Percentiles rank a stretch among this genome's conserved stretches.
Evolutionary conservation across 2,329 filamentous ascomycete species (phyloP).

Genomic region (Davidsoniella neocaledoniae): DNA sequence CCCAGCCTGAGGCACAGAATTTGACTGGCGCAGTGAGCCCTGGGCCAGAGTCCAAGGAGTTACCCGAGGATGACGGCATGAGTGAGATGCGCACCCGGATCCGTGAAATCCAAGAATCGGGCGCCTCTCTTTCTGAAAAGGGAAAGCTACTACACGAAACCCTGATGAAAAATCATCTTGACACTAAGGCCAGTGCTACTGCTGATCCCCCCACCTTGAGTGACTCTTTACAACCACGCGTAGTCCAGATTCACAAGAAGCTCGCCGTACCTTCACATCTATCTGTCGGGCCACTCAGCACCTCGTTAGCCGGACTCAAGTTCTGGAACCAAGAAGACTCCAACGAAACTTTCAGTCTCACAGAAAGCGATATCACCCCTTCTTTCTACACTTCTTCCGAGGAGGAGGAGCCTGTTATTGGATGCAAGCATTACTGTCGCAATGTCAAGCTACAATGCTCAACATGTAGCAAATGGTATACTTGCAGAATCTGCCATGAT

Average conservation of each 20-base stretch:
- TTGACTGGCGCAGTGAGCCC: no score
- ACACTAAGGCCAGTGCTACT: background rate
- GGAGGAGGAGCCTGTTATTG: constrained; percentile 32
- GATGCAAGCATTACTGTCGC: constrained; percentile 83
- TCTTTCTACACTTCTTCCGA: constrained; percentile 42
- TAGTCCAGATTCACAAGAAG: constrained; percentile 16
- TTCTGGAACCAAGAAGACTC: constrained; percentile 37
- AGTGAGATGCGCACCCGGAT: constrained; percentile 48
- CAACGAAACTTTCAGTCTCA: constrained; percentile 30
- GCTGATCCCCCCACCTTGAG: background rate
- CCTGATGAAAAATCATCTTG: constrained; percentile 49
- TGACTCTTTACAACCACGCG: constrained; percentile 2
- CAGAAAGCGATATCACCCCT: constrained; percentile 45
- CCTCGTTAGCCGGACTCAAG: constrained; percentile 34
- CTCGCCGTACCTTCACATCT: constrained; percentile 12
- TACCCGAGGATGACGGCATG: constrained; percentile 68
- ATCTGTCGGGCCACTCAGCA: constrained; percentile 14
- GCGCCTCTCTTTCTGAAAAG: constrained; percentile 45
- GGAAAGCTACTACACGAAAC: constrained; percentile 54
- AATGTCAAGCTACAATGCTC: constrained; percentile 94
- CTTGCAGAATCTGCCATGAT: constrained; percentile 90
- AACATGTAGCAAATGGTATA: constrained; percentile 81
- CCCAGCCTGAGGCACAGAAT: no score
- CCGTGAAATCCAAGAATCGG: constrained; percentile 46
- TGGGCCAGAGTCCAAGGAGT: constrained; percentile 1